Evolutionary conservation across 305 asterid species (phyloP).

Genomic region (Plantago coronopus): DNA sequence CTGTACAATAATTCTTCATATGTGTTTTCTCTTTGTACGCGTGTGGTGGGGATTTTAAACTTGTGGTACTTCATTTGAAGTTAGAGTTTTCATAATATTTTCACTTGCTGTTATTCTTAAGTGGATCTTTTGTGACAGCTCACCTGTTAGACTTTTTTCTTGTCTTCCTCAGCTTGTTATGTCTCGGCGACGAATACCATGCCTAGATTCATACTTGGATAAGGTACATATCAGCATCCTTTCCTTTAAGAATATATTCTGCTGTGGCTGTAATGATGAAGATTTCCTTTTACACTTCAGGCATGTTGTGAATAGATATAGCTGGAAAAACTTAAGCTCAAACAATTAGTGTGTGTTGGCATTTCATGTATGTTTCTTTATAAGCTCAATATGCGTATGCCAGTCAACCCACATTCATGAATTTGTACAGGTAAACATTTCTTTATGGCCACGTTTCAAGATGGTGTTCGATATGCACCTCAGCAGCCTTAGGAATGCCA

Average conservation of each 20-base stretch:
- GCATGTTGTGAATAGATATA: too few relatives aligned
- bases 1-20: too few relatives aligned
- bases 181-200: slow-evolving; percentile 96
- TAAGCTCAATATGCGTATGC: slow-evolving; percentile 6
- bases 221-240: slow-evolving; percentile 55
- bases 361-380: not conserved
- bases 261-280: too few relatives aligned
- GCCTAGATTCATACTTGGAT: slow-evolving; percentile 92
- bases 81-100: too few relatives aligned
- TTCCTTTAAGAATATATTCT: slow-evolving; percentile 18
- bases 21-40: too few relatives aligned
- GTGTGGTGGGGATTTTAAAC: too few relatives aligned
- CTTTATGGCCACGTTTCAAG: slow-evolving; percentile 97
- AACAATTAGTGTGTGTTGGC: slow-evolving; percentile 8
- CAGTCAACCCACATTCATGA: slow-evolving; percentile 21
- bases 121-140: not conserved
- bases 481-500: slow-evolving; percentile 82
- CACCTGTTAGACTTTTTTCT: not conserved
- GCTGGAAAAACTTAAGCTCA: not conserved
- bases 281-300: too few relatives aligned
- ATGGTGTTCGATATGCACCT: slow-evolving; percentile 98
- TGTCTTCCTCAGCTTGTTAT: slow-evolving; percentile 69
- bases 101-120: not conserved
- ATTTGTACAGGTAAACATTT: slow-evolving; percentile 75
- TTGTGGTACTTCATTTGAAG: too few relatives aligned